Base-by-base conservation (phyloP, 306 rosid genomes). In the Castanea mollissima region DNA sequence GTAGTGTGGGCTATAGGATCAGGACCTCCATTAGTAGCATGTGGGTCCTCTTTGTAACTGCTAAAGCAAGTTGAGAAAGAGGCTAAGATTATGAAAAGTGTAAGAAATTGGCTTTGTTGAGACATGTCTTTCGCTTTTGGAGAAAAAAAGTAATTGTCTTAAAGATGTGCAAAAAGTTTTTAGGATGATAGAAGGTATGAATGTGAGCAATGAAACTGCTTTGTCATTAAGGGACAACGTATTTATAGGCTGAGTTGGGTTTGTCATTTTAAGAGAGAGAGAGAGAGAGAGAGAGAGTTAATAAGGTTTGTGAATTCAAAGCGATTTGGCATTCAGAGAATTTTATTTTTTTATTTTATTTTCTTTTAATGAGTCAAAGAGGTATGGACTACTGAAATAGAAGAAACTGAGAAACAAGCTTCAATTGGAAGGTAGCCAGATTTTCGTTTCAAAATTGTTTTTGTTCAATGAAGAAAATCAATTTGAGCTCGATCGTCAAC, bases 21-120 rank as follows among this genome's bases (percentile, higher is more conserved):
- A 1, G n/a, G 34, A 49, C 59, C 62, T 34, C 55, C 15, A 57
- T 38, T 75, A 25, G 31, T 46, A 29, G 25, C 59, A 65, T 74
- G 49, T 38, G 74, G 75, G 79, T 78, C 74, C 32, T 75, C 81
- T 10, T 13, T 55, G 78, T 60, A 25, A 60, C 68, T 78, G 41
- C 83, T 82, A 76, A 82, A 76, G 51, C 88, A 85, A 21, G 79
- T 69, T 75, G 76, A 74, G 31, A 81, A 78, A 16, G 84, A 85
- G 82, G 82, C 35, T 4, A 65, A 58, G 15, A 75, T 9, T 46
- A 74, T 25, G 85, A 85, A 55, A 80, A 82, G 58, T 23, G 84
- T 20, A 44, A 81, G 46, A 55, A 46, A n/a, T 21, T 67, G 70
- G 34, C 79, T 69, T 79, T 74, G 83, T 54, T 65, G 55, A 79